Percentiles rank a stretch among this genome's conserved stretches.
These are phyloP conservation scores for Dendrobium huoshanense DNA, from an alignment of 106 monocot species.

Conservation along the genomic window DNA sequence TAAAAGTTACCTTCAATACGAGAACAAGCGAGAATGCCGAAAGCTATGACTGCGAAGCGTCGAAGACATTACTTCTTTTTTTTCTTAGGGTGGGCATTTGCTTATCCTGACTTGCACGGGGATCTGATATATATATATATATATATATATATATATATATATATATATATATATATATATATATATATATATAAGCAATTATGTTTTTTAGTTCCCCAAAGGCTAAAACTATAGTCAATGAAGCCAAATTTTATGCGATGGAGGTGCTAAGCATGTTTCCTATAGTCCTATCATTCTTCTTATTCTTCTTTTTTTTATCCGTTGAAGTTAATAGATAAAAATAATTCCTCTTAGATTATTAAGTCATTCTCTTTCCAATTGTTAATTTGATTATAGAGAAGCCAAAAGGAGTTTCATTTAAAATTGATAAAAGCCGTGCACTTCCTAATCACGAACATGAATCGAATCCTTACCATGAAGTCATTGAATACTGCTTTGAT, in stretches of 20 bases:
- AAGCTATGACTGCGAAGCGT: too few species aligned
- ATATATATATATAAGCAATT: not conserved
- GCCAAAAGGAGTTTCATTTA: not conserved
- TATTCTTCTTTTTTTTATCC: not conserved
- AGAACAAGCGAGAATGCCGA: too few species aligned
- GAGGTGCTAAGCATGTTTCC: not conserved
- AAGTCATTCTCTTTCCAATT: not conserved
- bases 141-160: too few species aligned
- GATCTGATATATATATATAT: too few species aligned
- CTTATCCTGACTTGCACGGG: too few species aligned
- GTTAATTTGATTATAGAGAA: constrained; percentile 1
- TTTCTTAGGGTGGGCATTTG: too few species aligned
- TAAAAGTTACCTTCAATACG: too few species aligned
- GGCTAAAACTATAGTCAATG: not conserved
- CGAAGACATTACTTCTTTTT: too few species aligned
- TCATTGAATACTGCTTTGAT: not conserved
- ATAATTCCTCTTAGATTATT: not conserved
- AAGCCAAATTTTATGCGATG: not conserved
- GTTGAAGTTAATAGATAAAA: not conserved
- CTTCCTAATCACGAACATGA: not conserved
- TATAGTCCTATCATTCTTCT: not conserved
- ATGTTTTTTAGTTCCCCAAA: not conserved
- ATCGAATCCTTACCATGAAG: not conserved
- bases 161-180: too few species aligned
- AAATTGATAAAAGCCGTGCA: not conserved